Base-by-base conservation (phyloP, 208 protist genomes). In the Leishmania guyanensis region DNA sequence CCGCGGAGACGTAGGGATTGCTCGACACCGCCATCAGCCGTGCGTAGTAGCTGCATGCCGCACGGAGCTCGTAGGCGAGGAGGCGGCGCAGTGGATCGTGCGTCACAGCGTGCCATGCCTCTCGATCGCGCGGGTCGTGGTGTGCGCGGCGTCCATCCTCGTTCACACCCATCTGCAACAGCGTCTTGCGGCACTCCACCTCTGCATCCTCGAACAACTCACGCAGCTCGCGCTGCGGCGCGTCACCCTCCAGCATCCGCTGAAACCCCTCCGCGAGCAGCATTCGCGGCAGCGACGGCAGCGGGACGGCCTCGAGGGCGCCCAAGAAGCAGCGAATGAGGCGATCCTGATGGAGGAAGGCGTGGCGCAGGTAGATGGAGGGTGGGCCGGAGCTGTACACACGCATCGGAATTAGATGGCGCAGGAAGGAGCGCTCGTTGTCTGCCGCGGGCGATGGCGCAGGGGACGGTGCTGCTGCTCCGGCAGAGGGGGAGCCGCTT, bases 261-360 rank as follows among this genome's bases (percentile, higher is more conserved):
- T 97, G 94, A 64, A 97, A 89, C 3, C 84, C 94, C 79, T 97
- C 92, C 5, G 94, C 94, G 2, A 96, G 78, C n/a, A 97, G 84
- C 85, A 97, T 88, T 65, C 94, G 94, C 22, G 92, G 94, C 50
- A 88, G 80, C 29, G 89, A 81, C 26, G 94, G 94, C 39, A 96
- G 88, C 60, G 85, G 86, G n/a, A 92, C 93, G n/a, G 86, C 72
- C 81, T 95, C 91, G 50, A 96, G 83, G 9, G 91, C 80, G 51
- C 84, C 84, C 12, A 96, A 79, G 65, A 96, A 80, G 53, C 86
- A 86, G 2, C 73, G 71, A 66, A 96, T 93, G 58, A 97, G 88
- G 20, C 71, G 46, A 3, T 96, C 89, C 51, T 90, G 89, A 12
- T 95, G 84, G 33, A 95, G 83, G 68, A 96, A 96, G 20, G 91